Evolutionary conservation across 768 basidiomycete genomes (phyloP).

Genomic region (Mycena vitilis): DNA sequence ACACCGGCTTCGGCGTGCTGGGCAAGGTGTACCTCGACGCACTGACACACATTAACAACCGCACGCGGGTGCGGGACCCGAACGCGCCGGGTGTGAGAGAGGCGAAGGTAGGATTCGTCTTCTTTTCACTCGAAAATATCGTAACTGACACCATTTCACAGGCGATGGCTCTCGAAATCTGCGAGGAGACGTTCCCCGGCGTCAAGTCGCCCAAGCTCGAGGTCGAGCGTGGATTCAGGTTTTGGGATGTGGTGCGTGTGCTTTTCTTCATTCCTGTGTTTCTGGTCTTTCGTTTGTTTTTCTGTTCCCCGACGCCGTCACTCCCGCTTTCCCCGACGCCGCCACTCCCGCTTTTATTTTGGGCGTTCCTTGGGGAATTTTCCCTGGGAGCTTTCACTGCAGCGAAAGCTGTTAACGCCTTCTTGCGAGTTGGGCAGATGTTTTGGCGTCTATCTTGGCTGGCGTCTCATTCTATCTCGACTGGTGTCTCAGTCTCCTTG

Average conservation of each 20-base stretch:
- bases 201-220: conserved; percentile 89
- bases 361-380: too few species aligned
- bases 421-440: too few species aligned
- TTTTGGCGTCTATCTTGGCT: too few species aligned
- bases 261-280: conserved; percentile 22
- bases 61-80: conserved; percentile 79
- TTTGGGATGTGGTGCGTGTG: conserved; percentile 94
- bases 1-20: conserved; percentile 97
- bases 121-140: not conserved
- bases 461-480: too few species aligned
- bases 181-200: conserved; percentile 94
- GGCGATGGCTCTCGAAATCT: conserved; percentile 86
- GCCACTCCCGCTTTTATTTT: too few species aligned
- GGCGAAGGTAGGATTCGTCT: conserved; percentile 61
- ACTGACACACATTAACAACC: conserved; percentile 87
- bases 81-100: conserved; percentile 83
- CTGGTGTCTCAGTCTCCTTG: too few species aligned
- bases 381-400: too few species aligned
- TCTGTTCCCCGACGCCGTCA: not conserved
- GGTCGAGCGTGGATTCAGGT: conserved; percentile 96
- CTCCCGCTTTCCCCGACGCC: not conserved
- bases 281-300: conserved; percentile 28
- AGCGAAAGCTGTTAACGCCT: too few species aligned
- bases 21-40: conserved; percentile 97
- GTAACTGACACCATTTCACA: not conserved